phyloP scores from a whole-genome alignment of 129 eudicot species.

The Pittosporum tobira region DNA sequence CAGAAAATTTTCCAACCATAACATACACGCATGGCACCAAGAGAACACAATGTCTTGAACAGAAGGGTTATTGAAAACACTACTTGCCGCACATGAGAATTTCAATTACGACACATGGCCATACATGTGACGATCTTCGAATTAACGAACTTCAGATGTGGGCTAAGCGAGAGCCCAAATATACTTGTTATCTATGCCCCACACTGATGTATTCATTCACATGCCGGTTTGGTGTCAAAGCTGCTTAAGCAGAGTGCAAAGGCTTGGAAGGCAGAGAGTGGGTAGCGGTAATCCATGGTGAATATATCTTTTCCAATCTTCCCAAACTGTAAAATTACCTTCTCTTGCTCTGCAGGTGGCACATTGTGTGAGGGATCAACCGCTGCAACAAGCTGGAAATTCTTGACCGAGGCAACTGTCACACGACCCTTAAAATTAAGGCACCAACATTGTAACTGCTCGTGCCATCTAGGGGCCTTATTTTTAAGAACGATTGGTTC shows the following conservation, averaged over 20 bases:
- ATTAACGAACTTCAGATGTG: no score
- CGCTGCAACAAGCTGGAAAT: slow-evolving; percentile 92
- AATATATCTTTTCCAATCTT: slow-evolving; percentile 89
- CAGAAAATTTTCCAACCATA: no score
- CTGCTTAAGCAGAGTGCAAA: slow-evolving; percentile 95
- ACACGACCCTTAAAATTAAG: slow-evolving; percentile 90
- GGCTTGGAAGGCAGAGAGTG: slow-evolving; percentile 94
- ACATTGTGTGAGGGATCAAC: slow-evolving; percentile 56
- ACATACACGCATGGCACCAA: no score
- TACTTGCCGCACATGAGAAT: no score
- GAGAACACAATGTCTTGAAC: no score
- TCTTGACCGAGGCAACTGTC: slow-evolving; percentile 93
- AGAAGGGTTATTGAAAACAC: no score
- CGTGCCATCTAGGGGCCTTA: slow-evolving; percentile 96
- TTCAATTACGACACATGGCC: no score
- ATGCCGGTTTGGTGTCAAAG: slow-evolving; percentile 96
- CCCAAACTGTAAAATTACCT: slow-evolving; percentile 87
- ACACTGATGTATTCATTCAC: slow-evolving; percentile 49
- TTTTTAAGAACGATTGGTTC: slow-evolving; percentile 65
- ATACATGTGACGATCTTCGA: no score
- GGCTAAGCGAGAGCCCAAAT: no score
- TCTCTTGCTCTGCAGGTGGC: slow-evolving; percentile 72
- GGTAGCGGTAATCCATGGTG: slow-evolving; percentile 96
- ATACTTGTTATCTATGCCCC: no score
- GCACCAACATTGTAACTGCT: slow-evolving; percentile 96